Evolutionary conservation across 2,329 filamentous ascomycete species (phyloP).

Genomic region (Aspergillus viridinutans): DNA sequence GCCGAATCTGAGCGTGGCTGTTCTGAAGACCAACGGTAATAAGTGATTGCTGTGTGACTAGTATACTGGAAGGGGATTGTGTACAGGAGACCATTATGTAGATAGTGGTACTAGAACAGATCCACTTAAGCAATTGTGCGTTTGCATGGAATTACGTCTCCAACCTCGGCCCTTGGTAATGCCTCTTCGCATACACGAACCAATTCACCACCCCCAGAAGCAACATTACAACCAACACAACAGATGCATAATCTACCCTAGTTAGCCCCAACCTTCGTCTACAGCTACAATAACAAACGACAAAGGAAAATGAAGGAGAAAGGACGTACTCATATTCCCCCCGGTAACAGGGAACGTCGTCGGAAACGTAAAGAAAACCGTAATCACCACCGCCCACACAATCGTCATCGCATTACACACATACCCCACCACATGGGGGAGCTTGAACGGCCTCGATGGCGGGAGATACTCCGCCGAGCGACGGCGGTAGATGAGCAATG

Average conservation of each 20-base stretch:
- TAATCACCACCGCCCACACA: conserved; percentile 17
- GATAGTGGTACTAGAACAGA: background rate
- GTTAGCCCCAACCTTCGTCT: background rate
- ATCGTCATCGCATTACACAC: conserved; percentile 10
- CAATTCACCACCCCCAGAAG: conserved; percentile 17
- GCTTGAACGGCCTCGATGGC: conserved; percentile 8
- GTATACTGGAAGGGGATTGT: background rate
- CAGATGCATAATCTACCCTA: conserved; percentile 16
- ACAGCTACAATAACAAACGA: background rate
- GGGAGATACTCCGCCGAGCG: conserved; percentile 14
- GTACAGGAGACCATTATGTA: background rate
- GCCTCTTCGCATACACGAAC: conserved; percentile 14
- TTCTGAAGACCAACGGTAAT: conserved; percentile 15
- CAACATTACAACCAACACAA: conserved; percentile 16
- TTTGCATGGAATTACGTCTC: conserved; percentile 4
- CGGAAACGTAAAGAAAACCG: conserved; percentile 20
- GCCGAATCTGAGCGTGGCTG: conserved; percentile 25
- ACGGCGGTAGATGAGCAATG: conserved; percentile 14
- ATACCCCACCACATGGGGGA: conserved; percentile 14
- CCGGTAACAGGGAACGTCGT: conserved; percentile 13
- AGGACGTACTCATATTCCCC: conserved; percentile 21
- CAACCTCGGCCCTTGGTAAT: conserved; percentile 20
- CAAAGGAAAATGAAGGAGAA: background rate
- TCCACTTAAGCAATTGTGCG: background rate
- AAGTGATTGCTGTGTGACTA: background rate